phyloP scores from a whole-genome alignment of 768 basidiomycete species.

The Rossbeevera mucosa region DNA sequence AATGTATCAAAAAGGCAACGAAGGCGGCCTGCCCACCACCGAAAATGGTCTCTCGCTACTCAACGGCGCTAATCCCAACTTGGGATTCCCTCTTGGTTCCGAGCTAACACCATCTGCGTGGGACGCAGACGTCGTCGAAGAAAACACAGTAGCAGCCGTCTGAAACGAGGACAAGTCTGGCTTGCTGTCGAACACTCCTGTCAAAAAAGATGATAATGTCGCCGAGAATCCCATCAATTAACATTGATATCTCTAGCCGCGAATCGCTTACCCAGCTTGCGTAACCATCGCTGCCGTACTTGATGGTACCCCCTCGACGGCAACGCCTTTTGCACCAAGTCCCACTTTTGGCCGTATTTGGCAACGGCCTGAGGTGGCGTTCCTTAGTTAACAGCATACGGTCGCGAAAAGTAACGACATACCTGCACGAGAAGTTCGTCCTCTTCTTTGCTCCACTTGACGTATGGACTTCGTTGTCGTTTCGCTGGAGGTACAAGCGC shows the following conservation, averaged over 20 bases:
- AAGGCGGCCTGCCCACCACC: slow-evolving; percentile 18
- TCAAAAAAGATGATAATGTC: background rate
- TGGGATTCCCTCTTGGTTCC: slow-evolving; percentile 34
- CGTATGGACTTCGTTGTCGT: slow-evolving; percentile 37
- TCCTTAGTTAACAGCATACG: background rate
- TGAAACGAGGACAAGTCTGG: slow-evolving; percentile 33
- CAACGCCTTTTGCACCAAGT: slow-evolving; percentile 38
- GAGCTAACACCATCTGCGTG: slow-evolving; percentile 1
- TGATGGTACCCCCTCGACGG: slow-evolving; percentile 41
- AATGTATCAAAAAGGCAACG: slow-evolving; percentile 15
- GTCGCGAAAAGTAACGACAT: background rate
- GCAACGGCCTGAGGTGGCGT: slow-evolving; percentile 29
- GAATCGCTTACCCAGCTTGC: slow-evolving; percentile 32
- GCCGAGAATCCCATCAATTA: background rate
- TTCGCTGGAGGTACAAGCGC: slow-evolving; percentile 23
- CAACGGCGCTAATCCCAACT: slow-evolving; percentile 35
- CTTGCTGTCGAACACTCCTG: slow-evolving; percentile 36
- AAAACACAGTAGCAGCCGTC: slow-evolving; percentile 18
- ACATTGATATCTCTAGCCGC: background rate
- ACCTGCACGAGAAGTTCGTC: slow-evolving; percentile 39
- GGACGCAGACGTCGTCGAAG: slow-evolving; percentile 7
- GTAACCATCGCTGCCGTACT: slow-evolving; percentile 41
- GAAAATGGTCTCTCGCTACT: slow-evolving; percentile 34
- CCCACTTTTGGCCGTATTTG: slow-evolving; percentile 38
- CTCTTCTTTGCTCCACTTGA: slow-evolving; percentile 42